phyloP scores from a whole-genome alignment of 768 basidiomycete genomes.

The Lyophyllum atratum region DNA sequence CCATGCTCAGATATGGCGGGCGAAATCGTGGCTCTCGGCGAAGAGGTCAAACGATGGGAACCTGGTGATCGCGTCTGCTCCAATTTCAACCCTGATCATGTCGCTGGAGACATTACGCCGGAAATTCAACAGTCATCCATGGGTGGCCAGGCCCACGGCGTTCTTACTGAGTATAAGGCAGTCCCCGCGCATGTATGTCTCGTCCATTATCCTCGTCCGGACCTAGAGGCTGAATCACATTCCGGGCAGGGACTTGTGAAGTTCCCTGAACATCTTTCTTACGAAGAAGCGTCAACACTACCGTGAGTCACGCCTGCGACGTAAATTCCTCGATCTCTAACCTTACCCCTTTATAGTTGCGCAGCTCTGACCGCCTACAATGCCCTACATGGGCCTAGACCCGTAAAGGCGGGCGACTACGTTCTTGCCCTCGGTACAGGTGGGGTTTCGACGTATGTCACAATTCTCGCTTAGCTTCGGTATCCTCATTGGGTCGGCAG shows the following conservation, averaged over 20 bases:
- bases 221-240: background rate
- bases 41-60: conserved; percentile 50
- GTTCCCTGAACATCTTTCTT: conserved; percentile 46
- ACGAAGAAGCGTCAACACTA: conserved; percentile 68
- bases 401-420: conserved; percentile 60
- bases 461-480: background rate
- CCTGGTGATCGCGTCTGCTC: conserved; percentile 56
- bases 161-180: conserved; percentile 53
- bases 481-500: conserved; percentile 23
- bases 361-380: conserved; percentile 70
- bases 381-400: conserved; percentile 47
- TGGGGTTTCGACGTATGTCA: conserved; percentile 48
- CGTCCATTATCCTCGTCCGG: background rate
- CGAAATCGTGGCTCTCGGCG: conserved; percentile 50
- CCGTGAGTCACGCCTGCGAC: conserved; percentile 41
- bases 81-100: conserved; percentile 50
- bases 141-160: conserved; percentile 52
- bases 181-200: conserved; percentile 43
- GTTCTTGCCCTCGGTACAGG: conserved; percentile 55
- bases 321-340: background rate
- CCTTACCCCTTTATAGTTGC: conserved; percentile 33
- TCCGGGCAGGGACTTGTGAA: background rate
- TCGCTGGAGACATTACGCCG: conserved; percentile 42
- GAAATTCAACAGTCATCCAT: conserved; percentile 38
- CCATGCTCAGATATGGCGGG: conserved; percentile 58